Conservation (phyloP, 2,329 filamentous ascomycete genomes). For the Penicillium sp. region DNA sequence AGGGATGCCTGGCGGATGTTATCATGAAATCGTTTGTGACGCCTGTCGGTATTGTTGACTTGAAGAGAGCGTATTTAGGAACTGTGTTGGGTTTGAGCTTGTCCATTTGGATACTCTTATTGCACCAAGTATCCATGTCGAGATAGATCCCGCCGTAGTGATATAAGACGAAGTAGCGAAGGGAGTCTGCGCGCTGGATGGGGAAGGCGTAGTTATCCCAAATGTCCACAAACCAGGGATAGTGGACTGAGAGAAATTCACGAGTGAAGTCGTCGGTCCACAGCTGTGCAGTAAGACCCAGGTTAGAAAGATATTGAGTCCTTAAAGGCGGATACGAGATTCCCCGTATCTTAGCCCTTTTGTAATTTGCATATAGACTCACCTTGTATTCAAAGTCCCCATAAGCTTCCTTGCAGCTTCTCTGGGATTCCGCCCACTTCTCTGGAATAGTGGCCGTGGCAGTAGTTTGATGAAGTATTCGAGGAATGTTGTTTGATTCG, state of each 20-base stretch:
- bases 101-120: background rate
- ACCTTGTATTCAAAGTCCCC: constrained; percentile 11
- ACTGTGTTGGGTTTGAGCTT: background rate
- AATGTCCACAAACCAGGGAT: constrained; percentile 8
- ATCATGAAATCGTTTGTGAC: constrained; percentile 6
- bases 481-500: background rate
- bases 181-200: constrained; percentile 10
- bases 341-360: too few relatives aligned
- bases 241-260: constrained; percentile 1
- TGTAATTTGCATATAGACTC: background rate
- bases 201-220: constrained; percentile 12
- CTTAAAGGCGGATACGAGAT: too few relatives aligned
- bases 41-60: constrained; percentile 4
- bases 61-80: constrained; percentile 4
- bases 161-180: constrained; percentile 1
- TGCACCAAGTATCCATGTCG: constrained; percentile 8
- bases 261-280: constrained; percentile 7
- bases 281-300: background rate
- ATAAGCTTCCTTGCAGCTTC: constrained; percentile 5
- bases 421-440: constrained; percentile 1
- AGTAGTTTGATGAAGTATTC: constrained; percentile 5
- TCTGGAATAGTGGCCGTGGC: constrained; percentile 3
- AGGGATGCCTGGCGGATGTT: background rate
- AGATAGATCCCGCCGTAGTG: constrained; percentile 10
- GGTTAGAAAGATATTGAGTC: background rate